Base-by-base conservation (phyloP, 2,329 filamentous ascomycete species). In the Aureobasidium pullulans region DNA sequence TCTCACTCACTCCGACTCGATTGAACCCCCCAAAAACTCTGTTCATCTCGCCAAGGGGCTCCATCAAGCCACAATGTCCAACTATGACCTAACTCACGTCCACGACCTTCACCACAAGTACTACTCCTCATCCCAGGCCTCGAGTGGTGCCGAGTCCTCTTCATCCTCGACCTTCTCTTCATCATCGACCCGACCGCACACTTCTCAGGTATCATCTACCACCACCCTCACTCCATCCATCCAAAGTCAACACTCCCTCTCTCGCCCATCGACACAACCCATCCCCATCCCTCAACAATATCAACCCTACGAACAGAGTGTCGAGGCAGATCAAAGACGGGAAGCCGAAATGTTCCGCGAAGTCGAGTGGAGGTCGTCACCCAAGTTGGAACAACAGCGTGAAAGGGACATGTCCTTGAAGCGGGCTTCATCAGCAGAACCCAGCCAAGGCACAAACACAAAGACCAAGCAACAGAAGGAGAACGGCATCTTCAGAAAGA, bases 401-500 rank as follows among this genome's bases (percentile, higher is more conserved):
- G 54, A 57, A 28, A 39, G 54, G 32, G 54, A 57, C 11, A 40
- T 57, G 42, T 57, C 57, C 19, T 47, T 57, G 44, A 61, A 61
- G 59, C 50, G 59, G 15, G 60, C 53, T 28, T 61, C 62, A 23
- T 60, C 62, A 23, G 50, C 57, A 10, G 39, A 57, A 9, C 61
- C 60, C 42, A 58, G 50, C 23, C 56, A 59, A 29, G 44, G 57
- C 34, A 46, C 49, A 34, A 61, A 52, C 31, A 63, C 59, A 48
- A 60, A 60, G 48, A 39, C 46, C 32, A 61, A 60, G 58, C 47
- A 59, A 36, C 60, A 59, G 31, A 63, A 63, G 48, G 62, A 63
- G 53, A 58, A 57, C 31, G 60, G 60, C 34, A 62, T 63, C 48
- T 61, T 63, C 43, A 61, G 62, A 49, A 59, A 59, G 52, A 60